Base-by-base conservation (phyloP, 2,329 filamentous ascomycete genomes). In the Coniosporium tulheliwenetii region DNA sequence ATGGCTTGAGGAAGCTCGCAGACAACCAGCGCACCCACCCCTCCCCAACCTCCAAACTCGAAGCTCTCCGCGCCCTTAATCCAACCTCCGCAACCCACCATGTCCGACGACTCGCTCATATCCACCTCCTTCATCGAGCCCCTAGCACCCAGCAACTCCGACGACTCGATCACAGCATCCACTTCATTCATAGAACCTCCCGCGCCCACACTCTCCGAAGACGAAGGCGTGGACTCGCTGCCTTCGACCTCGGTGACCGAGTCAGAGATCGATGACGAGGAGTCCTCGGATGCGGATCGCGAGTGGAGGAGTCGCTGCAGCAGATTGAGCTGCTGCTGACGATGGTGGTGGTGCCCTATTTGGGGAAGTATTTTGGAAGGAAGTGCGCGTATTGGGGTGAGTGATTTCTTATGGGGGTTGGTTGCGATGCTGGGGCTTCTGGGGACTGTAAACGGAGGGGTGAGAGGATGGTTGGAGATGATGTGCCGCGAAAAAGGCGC, bases 361-460 rank as follows among this genome's bases (percentile, higher is more conserved):
- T 85, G 50, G 91, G 91, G 44, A 98, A 96, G 64, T 96, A 86
- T 64, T 77, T 95, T 60, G 91, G 91, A 37, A 75, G 91, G 59
- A 93, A 85, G 62, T 93, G 87, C 66, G 89, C 89, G 44, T 95
- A 93, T 58, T 95, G 86, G 85, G 85, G 89, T 95, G 71, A 59
- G 81, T 69, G 16, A 43, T 30, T 4, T 33, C n/a, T 34, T 40
- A 13, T 33, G 4, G 32, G 13, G 10, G 32, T 4, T 33, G 13
- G 32, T 12, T 33, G 10, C 10, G 13, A 8, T 33, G 32, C 32
- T 5, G 32, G 4, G 4, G 3, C 4, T 33, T 33, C 8, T 10
- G 8, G 32, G 32, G 8, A 33, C 8, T 8, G 13, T 33, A 13
- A 3, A 13, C 3, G 32, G 10, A 33, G 32, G 4, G 3, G 32